phyloP scores from a whole-genome alignment of 176 grass and related monocot species.

The Tillandsia leiboldiana region DNA sequence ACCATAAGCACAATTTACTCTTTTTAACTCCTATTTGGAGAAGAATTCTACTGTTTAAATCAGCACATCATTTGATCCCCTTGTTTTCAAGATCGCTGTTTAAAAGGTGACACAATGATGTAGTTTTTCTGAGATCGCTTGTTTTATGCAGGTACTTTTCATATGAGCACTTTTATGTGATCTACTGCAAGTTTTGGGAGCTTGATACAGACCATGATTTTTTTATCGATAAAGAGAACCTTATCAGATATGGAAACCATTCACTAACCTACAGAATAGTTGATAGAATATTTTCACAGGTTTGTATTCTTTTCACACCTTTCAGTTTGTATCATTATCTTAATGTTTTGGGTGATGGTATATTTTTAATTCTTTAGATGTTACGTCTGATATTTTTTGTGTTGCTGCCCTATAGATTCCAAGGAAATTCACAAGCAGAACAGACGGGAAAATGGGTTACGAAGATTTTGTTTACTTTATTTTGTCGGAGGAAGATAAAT shows the following conservation, averaged over 20 bases:
- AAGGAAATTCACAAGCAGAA: conserved; percentile 89
- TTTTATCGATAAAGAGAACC: conserved; percentile 98
- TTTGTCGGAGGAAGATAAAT: conserved; percentile 97
- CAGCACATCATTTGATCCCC: no score
- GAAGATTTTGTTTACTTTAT: conserved; percentile 99
- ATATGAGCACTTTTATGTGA: conserved; percentile 99
- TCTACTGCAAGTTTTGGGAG: conserved; percentile 99
- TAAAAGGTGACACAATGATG: no score
- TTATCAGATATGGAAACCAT: conserved; percentile 98
- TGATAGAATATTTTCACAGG: conserved; percentile 95
- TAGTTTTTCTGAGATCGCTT: background rate
- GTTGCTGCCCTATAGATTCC: conserved; percentile 45
- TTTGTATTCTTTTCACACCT: conserved; percentile 17
- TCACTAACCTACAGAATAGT: conserved; percentile 98
- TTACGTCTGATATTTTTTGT: conserved; percentile 12
- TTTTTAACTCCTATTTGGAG: no score
- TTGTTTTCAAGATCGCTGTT: no score
- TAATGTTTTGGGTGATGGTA: background rate
- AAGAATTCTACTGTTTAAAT: no score
- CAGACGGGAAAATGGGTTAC: conserved; percentile 95
- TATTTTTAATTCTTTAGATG: conserved; percentile 10
- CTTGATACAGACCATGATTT: conserved; percentile 98
- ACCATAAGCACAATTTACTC: no score
- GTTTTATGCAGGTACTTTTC: conserved; percentile 79
- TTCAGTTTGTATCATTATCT: conserved; percentile 6